These are phyloP conservation scores for Metschnikowia koreensis DNA, from an alignment of 805 yeast genomes.

Conservation along the genomic window DNA sequence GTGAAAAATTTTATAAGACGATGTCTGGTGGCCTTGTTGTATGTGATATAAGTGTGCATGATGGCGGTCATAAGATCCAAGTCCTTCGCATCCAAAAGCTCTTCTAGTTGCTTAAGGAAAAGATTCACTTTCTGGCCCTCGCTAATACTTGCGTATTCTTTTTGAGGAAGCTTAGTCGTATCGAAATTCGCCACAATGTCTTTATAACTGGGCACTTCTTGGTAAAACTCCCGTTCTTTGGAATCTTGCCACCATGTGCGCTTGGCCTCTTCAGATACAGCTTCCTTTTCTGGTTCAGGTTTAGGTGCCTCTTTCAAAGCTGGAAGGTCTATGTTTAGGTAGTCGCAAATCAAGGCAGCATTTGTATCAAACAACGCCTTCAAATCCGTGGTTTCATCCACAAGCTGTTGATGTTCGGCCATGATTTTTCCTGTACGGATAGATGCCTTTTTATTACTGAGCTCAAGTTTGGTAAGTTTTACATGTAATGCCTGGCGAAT, in stretches of 20 bases:
- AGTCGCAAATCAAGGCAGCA: slow-evolving; percentile 11
- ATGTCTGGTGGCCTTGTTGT: slow-evolving; percentile 71
- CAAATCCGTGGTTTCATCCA: slow-evolving; percentile 6
- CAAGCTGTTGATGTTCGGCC: slow-evolving; percentile 32
- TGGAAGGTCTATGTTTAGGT: slow-evolving; percentile 9
- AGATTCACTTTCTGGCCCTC: slow-evolving; percentile 42
- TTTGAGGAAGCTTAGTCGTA: slow-evolving; percentile 10
- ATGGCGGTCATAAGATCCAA: slow-evolving; percentile 47
- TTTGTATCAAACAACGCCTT: slow-evolving; percentile 5
- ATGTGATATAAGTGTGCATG: slow-evolving; percentile 51
- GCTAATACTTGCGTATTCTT: slow-evolving; percentile 17
- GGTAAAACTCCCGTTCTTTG: slow-evolving; percentile 65
- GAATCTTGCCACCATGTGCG: slow-evolving; percentile 58
- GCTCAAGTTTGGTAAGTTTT: slow-evolving; percentile 33
- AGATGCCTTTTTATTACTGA: slow-evolving; percentile 51
- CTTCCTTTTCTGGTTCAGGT: slow-evolving; percentile 21
- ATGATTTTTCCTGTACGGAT: slow-evolving; percentile 64
- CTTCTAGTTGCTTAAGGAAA: slow-evolving; percentile 44
- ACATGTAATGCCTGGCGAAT: slow-evolving; percentile 35
- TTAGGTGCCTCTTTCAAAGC: slow-evolving; percentile 24
- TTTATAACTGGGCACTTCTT: slow-evolving; percentile 46
- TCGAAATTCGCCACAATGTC: slow-evolving; percentile 26
- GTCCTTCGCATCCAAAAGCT: slow-evolving; percentile 44
- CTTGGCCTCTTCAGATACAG: slow-evolving; percentile 1
- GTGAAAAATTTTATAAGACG: slow-evolving; percentile 55